phyloP scores from a whole-genome alignment of 169 alveolate genomes.

The Eimeria praecox region DNA sequence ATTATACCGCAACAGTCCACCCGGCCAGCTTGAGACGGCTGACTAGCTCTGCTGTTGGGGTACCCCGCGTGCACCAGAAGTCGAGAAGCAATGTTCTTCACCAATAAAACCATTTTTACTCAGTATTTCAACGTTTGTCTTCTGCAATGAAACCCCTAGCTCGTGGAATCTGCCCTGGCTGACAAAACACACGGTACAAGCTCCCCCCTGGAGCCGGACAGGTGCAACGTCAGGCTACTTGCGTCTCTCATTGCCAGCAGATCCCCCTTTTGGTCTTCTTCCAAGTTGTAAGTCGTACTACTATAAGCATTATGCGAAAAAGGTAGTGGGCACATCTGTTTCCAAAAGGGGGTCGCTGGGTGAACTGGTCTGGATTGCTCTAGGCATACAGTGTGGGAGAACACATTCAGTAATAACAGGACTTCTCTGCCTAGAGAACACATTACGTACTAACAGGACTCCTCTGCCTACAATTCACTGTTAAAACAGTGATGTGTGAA shows the following conservation, averaged over 20 bases:
- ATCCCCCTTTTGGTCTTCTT: not conserved
- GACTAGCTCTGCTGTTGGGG: not conserved
- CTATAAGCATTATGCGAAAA: not conserved
- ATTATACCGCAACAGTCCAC: not conserved
- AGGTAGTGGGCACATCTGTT: not conserved
- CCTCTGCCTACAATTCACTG: not conserved
- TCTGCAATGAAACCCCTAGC: not conserved
- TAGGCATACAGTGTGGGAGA: not conserved
- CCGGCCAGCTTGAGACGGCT: constrained; percentile 10
- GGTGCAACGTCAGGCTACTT: constrained; percentile 5
- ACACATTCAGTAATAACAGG: not conserved
- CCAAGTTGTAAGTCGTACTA: not conserved
- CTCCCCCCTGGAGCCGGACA: not conserved
- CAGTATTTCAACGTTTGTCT: not conserved
- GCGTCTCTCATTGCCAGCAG: not conserved
- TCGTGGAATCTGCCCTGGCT: not conserved
- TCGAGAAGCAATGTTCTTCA: not conserved
- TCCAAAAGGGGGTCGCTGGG: not conserved
- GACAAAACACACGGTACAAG: not conserved
- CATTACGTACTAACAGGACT: not conserved
- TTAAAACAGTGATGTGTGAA: not conserved
- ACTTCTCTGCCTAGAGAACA: not conserved
- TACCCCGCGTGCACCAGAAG: not conserved
- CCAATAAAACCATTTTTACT: not conserved
- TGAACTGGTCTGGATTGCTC: not conserved